Conservation (phyloP, 2,329 filamentous ascomycete genomes). For the Zymoseptoria crescenta region DNA sequence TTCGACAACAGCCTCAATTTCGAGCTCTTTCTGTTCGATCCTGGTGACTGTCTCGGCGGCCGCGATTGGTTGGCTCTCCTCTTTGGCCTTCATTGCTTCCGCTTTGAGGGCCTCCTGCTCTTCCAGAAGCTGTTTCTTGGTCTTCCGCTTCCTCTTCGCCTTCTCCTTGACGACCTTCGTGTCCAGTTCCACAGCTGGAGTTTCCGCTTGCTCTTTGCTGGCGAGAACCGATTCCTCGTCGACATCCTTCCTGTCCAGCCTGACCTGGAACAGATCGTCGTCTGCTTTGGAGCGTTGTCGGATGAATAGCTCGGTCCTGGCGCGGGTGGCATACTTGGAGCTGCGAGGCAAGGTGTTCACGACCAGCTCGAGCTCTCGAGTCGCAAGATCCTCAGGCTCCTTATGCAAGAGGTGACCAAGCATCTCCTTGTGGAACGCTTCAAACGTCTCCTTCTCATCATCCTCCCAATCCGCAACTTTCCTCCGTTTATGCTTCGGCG, state of each 20-base stretch:
- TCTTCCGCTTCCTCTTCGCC: slow-evolving; percentile 56
- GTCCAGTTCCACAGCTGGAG: slow-evolving; percentile 18
- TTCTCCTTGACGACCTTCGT: slow-evolving; percentile 36
- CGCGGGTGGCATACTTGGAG: slow-evolving; percentile 66
- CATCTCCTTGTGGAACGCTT: slow-evolving; percentile 39
- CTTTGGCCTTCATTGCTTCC: slow-evolving; percentile 26
- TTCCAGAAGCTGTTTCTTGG: slow-evolving; percentile 63
- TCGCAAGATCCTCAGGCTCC: slow-evolving; percentile 62
- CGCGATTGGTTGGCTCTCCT: slow-evolving; percentile 19
- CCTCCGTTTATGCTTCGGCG: slow-evolving; percentile 39
- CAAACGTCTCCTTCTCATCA: slow-evolving; percentile 41
- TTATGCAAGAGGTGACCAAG: slow-evolving; percentile 45
- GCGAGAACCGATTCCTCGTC: slow-evolving; percentile 12
- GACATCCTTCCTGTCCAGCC: slow-evolving; percentile 46
- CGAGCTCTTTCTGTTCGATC: slow-evolving; percentile 30
- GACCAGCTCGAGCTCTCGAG: slow-evolving; percentile 52
- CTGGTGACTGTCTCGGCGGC: slow-evolving; percentile 31
- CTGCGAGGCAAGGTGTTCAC: slow-evolving; percentile 47
- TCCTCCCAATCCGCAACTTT: slow-evolving; percentile 39
- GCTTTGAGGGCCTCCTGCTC: slow-evolving; percentile 55
- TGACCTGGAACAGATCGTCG: slow-evolving; percentile 67
- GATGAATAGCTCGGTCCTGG: slow-evolving; percentile 58
- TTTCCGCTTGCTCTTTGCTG: slow-evolving; percentile 17
- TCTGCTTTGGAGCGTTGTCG: slow-evolving; percentile 79
- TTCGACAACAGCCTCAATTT: slow-evolving; percentile 44